Conservation (phyloP, 2,329 filamentous ascomycete genomes). For the Emericellopsis cladophorae region DNA sequence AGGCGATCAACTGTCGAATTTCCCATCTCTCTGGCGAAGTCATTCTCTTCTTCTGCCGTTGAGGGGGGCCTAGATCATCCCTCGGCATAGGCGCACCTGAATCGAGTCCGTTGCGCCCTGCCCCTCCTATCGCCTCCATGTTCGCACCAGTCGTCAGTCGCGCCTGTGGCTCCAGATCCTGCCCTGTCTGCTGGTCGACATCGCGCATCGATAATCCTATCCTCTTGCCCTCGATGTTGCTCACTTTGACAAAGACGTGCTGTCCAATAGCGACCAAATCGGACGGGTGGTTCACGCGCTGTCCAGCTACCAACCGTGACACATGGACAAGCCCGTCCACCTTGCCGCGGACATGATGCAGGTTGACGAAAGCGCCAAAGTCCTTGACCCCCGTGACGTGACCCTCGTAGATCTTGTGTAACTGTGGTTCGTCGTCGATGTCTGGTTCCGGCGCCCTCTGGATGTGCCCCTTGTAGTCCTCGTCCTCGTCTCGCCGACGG, state of each 20-base stretch:
- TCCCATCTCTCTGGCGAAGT: conserved; percentile 97
- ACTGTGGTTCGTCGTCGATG: conserved; percentile 66
- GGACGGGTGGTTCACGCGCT: conserved; percentile 81
- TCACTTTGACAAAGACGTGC: conserved; percentile 82
- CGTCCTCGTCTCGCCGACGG: conserved; percentile 25
- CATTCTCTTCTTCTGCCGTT: conserved; percentile 74
- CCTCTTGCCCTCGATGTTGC: conserved; percentile 68
- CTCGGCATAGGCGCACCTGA: conserved; percentile 12
- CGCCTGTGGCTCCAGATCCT: conserved; percentile 67
- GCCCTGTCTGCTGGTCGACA: conserved; percentile 79
- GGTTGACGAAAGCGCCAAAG: conserved; percentile 88
- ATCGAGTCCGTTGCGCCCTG: conserved; percentile 39
- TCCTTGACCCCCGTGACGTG: conserved; percentile 87
- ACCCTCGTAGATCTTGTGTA: conserved; percentile 84
- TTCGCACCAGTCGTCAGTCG: conserved; percentile 84
- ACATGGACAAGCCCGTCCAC: conserved; percentile 91
- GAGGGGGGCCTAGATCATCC: conserved; percentile 27
- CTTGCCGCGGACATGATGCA: conserved; percentile 77
- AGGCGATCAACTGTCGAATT: conserved; percentile 90
- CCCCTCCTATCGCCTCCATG: conserved; percentile 64
- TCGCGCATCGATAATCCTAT: conserved; percentile 95
- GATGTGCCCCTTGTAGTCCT: conserved; percentile 45
- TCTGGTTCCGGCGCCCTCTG: conserved; percentile 56
- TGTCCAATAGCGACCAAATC: conserved; percentile 75
- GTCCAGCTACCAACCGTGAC: conserved; percentile 73